phyloP scores from a whole-genome alignment of 2,329 filamentous ascomycete species.

The Grosmannia serpens region DNA sequence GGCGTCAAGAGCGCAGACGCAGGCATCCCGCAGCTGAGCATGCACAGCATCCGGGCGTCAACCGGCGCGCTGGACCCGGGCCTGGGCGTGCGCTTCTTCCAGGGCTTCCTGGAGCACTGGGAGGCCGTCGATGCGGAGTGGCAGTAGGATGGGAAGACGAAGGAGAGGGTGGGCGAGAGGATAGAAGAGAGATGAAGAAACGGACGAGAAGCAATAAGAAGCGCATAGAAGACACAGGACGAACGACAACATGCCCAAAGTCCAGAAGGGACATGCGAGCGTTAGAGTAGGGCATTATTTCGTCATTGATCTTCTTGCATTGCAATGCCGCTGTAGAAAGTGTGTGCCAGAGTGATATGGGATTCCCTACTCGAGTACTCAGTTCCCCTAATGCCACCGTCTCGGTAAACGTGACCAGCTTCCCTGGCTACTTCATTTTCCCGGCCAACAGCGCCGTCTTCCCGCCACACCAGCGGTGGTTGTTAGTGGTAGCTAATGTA shows the following conservation, averaged over 20 bases:
- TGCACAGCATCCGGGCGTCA: slow-evolving; percentile 87
- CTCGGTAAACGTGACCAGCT: slow-evolving; percentile 58
- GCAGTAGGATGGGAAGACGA: slow-evolving; percentile 13
- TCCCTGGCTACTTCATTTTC: slow-evolving; percentile 57
- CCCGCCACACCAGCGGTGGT: slow-evolving; percentile 43
- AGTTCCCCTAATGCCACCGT: slow-evolving; percentile 56
- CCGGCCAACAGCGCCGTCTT: slow-evolving; percentile 70
- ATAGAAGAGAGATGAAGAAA: neutral
- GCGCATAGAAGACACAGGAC: too few species aligned
- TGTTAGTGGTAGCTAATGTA: slow-evolving; percentile 1
- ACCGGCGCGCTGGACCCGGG: slow-evolving; percentile 80
- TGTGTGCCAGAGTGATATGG: too few species aligned
- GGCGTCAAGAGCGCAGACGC: slow-evolving; percentile 78
- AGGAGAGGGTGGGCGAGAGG: neutral
- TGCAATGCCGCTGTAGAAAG: too few species aligned
- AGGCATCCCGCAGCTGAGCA: slow-evolving; percentile 81
- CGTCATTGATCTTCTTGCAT: too few species aligned
- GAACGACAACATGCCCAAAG: too few species aligned
- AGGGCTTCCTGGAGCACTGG: slow-evolving; percentile 78
- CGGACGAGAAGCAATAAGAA: too few species aligned
- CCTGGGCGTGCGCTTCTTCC: slow-evolving; percentile 76
- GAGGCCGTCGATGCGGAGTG: slow-evolving; percentile 79
- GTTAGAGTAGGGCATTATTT: too few species aligned
- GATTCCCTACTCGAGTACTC: slow-evolving; percentile 71
- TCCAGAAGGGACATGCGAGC: too few species aligned